phyloP scores from a whole-genome alignment of 495 filamentous ascomycete species.

The Elaphomyces granulatus region DNA sequence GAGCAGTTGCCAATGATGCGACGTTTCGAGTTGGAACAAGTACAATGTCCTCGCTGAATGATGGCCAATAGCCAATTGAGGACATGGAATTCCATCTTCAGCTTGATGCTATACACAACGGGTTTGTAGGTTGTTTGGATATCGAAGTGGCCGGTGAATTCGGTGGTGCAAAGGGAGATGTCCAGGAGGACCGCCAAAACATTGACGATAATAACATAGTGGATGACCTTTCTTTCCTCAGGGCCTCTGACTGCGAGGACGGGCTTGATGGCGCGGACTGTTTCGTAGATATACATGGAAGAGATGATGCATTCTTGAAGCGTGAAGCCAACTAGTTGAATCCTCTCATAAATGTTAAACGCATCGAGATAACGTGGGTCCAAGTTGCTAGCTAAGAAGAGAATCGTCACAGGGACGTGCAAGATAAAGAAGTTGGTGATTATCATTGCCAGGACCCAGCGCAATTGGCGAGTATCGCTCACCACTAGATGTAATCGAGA shows the following conservation, averaged over 20 bases:
- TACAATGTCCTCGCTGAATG: neutral
- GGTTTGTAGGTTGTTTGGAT: conserved; percentile 30
- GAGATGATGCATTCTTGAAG: conserved; percentile 35
- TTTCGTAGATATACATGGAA: conserved; percentile 33
- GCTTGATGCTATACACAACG: conserved; percentile 36
- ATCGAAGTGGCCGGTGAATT: conserved; percentile 22
- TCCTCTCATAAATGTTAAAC: conserved; percentile 29
- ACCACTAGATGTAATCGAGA: conserved; percentile 28
- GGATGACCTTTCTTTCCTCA: conserved; percentile 20
- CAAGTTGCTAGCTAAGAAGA: conserved; percentile 16
- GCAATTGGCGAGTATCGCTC: conserved; percentile 7
- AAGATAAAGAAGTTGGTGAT: conserved; percentile 16
- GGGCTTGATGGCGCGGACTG: conserved; percentile 20
- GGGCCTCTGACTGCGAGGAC: conserved; percentile 15
- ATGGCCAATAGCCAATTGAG: conserved; percentile 25
- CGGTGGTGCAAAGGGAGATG: conserved; percentile 16
- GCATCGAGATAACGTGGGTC: conserved; percentile 10
- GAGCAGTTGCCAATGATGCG: no score
- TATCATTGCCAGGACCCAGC: conserved; percentile 21
- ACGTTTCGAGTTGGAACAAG: no score
- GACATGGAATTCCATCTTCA: conserved; percentile 37
- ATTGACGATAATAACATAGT: conserved; percentile 32
- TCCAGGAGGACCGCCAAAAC: conserved; percentile 26
- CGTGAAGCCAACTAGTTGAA: conserved; percentile 27
- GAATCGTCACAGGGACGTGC: conserved; percentile 18